Conservation (phyloP, 192 early-diverging fungal species). For the Spinellus fusiger region DNA sequence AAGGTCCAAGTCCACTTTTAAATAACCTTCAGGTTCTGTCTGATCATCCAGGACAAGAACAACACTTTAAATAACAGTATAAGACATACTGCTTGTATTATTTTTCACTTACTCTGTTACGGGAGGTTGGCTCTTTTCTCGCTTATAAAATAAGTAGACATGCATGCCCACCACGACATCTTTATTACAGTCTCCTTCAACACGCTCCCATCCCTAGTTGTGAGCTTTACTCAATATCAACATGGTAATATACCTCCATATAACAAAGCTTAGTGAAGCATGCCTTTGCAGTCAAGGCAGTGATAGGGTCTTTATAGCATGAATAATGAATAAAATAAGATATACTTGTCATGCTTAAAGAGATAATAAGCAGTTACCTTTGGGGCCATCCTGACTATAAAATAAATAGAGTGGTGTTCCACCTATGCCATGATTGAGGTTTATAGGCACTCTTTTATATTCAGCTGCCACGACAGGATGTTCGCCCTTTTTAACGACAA, state of each 20-base stretch:
- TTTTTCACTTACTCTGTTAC: slow-evolving; percentile 19
- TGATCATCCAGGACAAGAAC: slow-evolving; percentile 20
- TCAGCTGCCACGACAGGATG: slow-evolving; percentile 33
- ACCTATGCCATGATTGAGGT: slow-evolving; percentile 34
- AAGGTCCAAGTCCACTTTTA: slow-evolving; percentile 14
- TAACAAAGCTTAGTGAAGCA: slow-evolving; percentile 23
- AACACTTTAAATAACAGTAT: slow-evolving; percentile 4
- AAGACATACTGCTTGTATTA: not conserved
- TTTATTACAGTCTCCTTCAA: slow-evolving; percentile 18
- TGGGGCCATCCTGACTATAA: slow-evolving; percentile 14
- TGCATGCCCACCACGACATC: slow-evolving; percentile 21
- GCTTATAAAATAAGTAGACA: slow-evolving; percentile 20
- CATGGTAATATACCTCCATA: slow-evolving; percentile 6
- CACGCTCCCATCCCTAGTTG: slow-evolving; percentile 26
- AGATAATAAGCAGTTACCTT: slow-evolving; percentile 3
- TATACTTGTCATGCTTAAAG: not conserved
- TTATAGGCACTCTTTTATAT: slow-evolving; percentile 33
- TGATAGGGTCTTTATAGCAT: slow-evolving; percentile 13
- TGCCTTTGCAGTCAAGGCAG: slow-evolving; percentile 15
- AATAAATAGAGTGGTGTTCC: slow-evolving; percentile 12
- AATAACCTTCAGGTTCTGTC: slow-evolving; percentile 21
- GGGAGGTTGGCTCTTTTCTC: not conserved
- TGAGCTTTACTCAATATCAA: not conserved
- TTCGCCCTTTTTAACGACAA: slow-evolving; percentile 38
- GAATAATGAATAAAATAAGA: not conserved